Conservation (phyloP, 768 basidiomycete species). For the Termitomyces sp. region DNA sequence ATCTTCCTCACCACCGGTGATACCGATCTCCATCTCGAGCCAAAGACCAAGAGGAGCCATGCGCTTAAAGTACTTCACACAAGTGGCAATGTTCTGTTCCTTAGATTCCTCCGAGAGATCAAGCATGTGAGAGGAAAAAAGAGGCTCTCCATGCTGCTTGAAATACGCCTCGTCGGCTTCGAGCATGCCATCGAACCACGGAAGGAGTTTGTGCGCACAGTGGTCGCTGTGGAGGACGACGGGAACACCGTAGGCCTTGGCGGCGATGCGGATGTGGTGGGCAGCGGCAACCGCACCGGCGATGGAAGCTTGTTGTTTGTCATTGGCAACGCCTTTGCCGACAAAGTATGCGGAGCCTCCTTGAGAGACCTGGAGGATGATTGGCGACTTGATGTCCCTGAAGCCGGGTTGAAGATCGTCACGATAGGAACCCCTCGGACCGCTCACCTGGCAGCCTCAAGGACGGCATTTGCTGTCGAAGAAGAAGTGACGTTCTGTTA, state of each 20-base stretch:
- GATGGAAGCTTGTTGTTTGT: slow-evolving; percentile 93
- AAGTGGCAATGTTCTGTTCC: slow-evolving; percentile 91
- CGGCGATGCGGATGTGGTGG: slow-evolving; percentile 81
- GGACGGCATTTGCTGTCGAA: slow-evolving; percentile 87
- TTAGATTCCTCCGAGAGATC: slow-evolving; percentile 92
- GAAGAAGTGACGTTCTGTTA: slow-evolving; percentile 93
- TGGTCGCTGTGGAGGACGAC: slow-evolving; percentile 98
- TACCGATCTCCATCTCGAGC: slow-evolving; percentile 99
- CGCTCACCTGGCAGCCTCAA: slow-evolving; percentile 86
- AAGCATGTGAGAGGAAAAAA: slow-evolving; percentile 98
- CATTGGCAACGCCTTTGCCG: slow-evolving; percentile 93
- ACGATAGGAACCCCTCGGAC: slow-evolving; percentile 2
- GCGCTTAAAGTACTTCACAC: slow-evolving; percentile 91
- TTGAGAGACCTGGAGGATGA: slow-evolving; percentile 97
- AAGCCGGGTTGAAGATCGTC: slow-evolving; percentile 7
- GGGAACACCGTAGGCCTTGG: slow-evolving; percentile 90
- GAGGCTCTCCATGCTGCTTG: slow-evolving; percentile 79
- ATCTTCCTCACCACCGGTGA: slow-evolving; percentile 99
- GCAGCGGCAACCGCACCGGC: slow-evolving; percentile 91
- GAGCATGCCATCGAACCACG: slow-evolving; percentile 99
- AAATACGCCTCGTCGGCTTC: slow-evolving; percentile 91
- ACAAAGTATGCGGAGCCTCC: slow-evolving; percentile 95
- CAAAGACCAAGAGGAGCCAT: slow-evolving; percentile 89
- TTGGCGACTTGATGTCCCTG: slow-evolving; percentile 93
- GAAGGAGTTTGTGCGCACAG: slow-evolving; percentile 96